These are phyloP conservation scores for Podospora bellae-mahoneyi DNA, from an alignment of 495 filamentous ascomycete species.

Conservation along the genomic window DNA sequence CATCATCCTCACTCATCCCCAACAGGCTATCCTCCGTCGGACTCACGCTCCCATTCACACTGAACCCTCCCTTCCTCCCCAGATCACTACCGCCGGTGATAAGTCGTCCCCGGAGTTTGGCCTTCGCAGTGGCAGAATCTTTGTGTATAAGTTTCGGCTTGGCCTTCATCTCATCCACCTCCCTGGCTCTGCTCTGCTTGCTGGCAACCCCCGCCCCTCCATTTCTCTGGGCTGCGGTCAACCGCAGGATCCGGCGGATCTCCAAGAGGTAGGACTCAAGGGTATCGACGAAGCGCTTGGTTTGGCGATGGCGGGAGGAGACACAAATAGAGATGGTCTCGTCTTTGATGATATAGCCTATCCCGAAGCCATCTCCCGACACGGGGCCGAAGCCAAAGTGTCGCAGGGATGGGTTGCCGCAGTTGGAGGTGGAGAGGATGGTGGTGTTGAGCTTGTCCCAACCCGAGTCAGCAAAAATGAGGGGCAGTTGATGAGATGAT, in stretches of 20 bases:
- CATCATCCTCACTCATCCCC: slow-evolving; percentile 78
- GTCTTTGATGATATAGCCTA: slow-evolving; percentile 99
- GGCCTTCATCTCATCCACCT: slow-evolving; percentile 37
- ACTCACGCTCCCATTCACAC: slow-evolving; percentile 43
- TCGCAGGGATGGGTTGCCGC: slow-evolving; percentile 92
- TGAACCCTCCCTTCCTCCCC: slow-evolving; percentile 41
- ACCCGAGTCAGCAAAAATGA: slow-evolving; percentile 80
- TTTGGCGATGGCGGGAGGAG: slow-evolving; percentile 87
- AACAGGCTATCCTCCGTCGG: slow-evolving; percentile 54
- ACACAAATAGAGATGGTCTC: slow-evolving; percentile 90
- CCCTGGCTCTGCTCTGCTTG: slow-evolving; percentile 40
- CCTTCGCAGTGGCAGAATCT: slow-evolving; percentile 15
- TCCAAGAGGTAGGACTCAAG: slow-evolving; percentile 88
- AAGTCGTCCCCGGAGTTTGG: slow-evolving; percentile 56
- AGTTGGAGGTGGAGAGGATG: slow-evolving; percentile 95
- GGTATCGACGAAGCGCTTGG: slow-evolving; percentile 80
- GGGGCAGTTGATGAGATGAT: slow-evolving; percentile 53
- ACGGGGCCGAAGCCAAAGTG: slow-evolving; percentile 97
- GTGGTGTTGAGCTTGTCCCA: slow-evolving; percentile 97
- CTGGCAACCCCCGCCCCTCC: slow-evolving; percentile 43
- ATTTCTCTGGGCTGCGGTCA: slow-evolving; percentile 35
- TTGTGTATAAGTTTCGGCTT: background rate
- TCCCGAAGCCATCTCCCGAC: slow-evolving; percentile 91
- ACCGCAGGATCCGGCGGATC: slow-evolving; percentile 75
- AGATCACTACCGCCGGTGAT: slow-evolving; percentile 43